A percentile compares a stretch with the other conserved stretches of the same genome.
Conservation (phyloP, 441 rosid genomes). For the Isatis lusitanica region DNA sequence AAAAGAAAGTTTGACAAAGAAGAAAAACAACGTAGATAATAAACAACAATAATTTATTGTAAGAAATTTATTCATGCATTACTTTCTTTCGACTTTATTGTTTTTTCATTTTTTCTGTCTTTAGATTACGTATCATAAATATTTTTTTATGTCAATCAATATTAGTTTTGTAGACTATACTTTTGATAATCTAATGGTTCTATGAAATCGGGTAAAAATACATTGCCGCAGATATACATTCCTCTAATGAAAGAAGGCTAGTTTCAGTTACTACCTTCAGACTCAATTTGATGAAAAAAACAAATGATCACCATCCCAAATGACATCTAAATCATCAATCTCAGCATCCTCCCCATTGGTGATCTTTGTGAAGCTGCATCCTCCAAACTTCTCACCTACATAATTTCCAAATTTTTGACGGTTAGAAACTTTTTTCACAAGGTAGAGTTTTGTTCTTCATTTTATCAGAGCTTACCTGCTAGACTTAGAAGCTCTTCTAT, state of each 20-base stretch:
- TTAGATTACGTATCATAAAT: no score
- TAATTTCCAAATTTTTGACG: conserved; percentile 29
- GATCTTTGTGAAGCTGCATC: conserved; percentile 55
- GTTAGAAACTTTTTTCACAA: background rate
- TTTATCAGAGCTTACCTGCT: conserved; percentile 66
- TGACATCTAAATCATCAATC: conserved; percentile 74
- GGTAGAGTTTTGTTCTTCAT: background rate
- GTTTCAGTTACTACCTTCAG: conserved; percentile 33
- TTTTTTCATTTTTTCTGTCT: no score
- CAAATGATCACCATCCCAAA: conserved; percentile 96
- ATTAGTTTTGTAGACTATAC: background rate
- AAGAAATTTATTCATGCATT: no score
- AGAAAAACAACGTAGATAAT: no score
- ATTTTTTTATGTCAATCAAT: background rate
- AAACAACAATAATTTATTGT: no score
- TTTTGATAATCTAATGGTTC: background rate
- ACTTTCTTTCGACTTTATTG: no score
- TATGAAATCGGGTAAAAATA: background rate
- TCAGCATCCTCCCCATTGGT: conserved; percentile 73
- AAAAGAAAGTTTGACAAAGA: no score
- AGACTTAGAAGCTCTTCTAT: conserved; percentile 73
- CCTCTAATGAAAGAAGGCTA: background rate
- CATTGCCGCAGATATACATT: conserved; percentile 14
- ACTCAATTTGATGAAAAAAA: conserved; percentile 54
- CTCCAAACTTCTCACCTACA: conserved; percentile 87